Percentiles rank a stretch among this genome's conserved stretches.
phyloP scores from a whole-genome alignment of 768 basidiomycete genomes.

The Tephrocybe sp. region DNA sequence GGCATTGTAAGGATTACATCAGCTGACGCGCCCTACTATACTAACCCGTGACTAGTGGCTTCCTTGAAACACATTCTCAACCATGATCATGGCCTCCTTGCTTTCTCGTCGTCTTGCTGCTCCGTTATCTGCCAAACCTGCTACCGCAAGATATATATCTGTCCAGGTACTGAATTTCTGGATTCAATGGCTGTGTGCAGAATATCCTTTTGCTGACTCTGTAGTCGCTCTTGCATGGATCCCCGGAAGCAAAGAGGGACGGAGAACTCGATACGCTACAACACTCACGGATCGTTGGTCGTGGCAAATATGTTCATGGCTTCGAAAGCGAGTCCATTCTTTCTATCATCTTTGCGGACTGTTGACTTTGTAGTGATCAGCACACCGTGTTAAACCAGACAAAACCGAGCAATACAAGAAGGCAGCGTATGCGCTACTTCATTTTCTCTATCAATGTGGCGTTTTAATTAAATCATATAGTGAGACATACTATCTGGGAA shows the following conservation, averaged over 20 bases:
- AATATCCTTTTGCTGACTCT: constrained; percentile 23
- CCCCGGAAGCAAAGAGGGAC: constrained; percentile 80
- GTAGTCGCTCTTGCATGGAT: constrained; percentile 91
- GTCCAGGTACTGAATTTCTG: constrained; percentile 49
- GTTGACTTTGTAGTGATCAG: constrained; percentile 34
- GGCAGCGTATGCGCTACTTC: constrained; percentile 64
- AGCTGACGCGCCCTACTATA: neutral
- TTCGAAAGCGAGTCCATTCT: constrained; percentile 65
- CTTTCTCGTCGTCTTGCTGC: constrained; percentile 26
- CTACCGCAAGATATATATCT: constrained; percentile 50
- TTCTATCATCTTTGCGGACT: neutral
- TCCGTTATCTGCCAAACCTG: constrained; percentile 21
- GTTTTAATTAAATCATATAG: constrained; percentile 32
- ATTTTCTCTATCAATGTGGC: neutral
- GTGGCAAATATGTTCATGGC: constrained; percentile 92
- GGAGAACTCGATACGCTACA: constrained; percentile 75
- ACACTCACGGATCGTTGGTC: constrained; percentile 84
- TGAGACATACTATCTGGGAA: constrained; percentile 78
- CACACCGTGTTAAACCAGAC: constrained; percentile 84
- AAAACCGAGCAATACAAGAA: constrained; percentile 80
- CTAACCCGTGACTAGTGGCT: too few species aligned
- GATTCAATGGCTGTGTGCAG: constrained; percentile 10
- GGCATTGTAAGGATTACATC: neutral
- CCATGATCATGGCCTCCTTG: constrained; percentile 27
- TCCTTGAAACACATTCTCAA: constrained; percentile 1